Base-by-base conservation (phyloP, 371 early-diverging fungal genomes). In the Apophysomyces ossiformis region DNA sequence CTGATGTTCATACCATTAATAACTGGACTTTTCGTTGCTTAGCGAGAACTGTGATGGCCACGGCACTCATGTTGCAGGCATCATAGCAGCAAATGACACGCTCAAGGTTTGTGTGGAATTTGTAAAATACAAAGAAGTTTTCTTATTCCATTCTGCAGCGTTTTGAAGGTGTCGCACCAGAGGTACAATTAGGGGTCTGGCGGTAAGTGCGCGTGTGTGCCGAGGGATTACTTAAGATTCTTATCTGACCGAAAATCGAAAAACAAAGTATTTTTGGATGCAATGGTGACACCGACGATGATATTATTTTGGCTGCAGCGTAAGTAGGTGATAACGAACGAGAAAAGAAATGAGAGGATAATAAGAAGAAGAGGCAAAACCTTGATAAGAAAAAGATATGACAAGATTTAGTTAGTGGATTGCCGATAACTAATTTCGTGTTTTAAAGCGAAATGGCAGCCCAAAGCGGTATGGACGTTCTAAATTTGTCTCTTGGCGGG, bases 51-150 rank as follows among this genome's bases (percentile, higher is more conserved):
- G 54, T 50, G 54, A 50, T 26, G 82, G 82, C n/a, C 83, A 82
- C 68, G 90, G 91, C 9, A 88, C 89, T 3, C 89, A 88, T 58
- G 87, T 90, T 18, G 76, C 87, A 3, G 90, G 90, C 4, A 89
- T 90, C 36, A 76, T 89, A 62, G 90, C 79, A 37, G 90, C 87
- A 11, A 71, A 85, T 9, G 86, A 86, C 12, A 57, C 54, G 21
- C 21, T 21, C 18, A 50, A 50, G 21, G 54, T 50, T 18, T 21
- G 46, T 18, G 7, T 45, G n/a, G 16, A 45, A 13, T n/a, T 39
- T 12, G 4, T 15, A 37, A 5, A 6, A 58, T 9, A 12, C 32
- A 38, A 32, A 7, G 9, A 26, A 18, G 5, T 36, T 15, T 38
- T 3, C 12, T 37, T 7, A 18, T 9, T 35, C 13, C 56, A 11